Conservation (phyloP, 768 basidiomycete genomes). For the Lyophyllum atratum region DNA sequence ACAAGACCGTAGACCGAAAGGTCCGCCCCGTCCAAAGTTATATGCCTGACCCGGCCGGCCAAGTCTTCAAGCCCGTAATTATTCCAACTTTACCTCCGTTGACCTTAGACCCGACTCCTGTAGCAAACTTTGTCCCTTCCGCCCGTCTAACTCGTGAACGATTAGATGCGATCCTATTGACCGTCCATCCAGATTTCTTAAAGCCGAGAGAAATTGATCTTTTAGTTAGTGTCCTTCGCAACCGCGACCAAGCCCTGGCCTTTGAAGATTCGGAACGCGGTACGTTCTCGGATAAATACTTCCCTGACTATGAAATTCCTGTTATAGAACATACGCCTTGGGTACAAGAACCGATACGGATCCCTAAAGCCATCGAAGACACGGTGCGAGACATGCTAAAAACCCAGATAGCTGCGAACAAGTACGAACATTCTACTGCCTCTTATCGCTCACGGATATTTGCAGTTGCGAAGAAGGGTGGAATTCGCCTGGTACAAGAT, state of each 20-base stretch:
- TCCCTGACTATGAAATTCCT: slow-evolving; percentile 31
- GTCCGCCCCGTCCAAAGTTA: slow-evolving; percentile 24
- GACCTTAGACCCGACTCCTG: slow-evolving; percentile 4
- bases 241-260: slow-evolving; percentile 18
- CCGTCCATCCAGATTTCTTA: slow-evolving; percentile 4
- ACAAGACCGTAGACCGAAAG: slow-evolving; percentile 26
- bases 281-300: slow-evolving; percentile 29
- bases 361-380: slow-evolving; percentile 24
- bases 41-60: slow-evolving; percentile 21
- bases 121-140: slow-evolving; percentile 8
- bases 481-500: slow-evolving; percentile 31
- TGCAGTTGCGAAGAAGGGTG: slow-evolving; percentile 27
- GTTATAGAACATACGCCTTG: slow-evolving; percentile 35
- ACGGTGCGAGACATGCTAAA: slow-evolving; percentile 23
- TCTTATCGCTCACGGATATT: slow-evolving; percentile 26
- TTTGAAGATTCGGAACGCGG: slow-evolving; percentile 28
- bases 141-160: slow-evolving; percentile 13
- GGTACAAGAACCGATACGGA: slow-evolving; percentile 25
- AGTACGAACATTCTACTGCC: slow-evolving; percentile 22
- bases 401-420: slow-evolving; percentile 15
- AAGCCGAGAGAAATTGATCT: slow-evolving; percentile 18
- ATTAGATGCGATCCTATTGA: slow-evolving; percentile 12
- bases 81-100: slow-evolving; percentile 6
- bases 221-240: slow-evolving; percentile 14
- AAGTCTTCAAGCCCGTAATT: slow-evolving; percentile 19